A percentile compares a stretch with the other conserved stretches of the same genome.
phyloP scores from a whole-genome alignment of 1,284 basidiomycete species.

The Ustilago trichophora region DNA sequence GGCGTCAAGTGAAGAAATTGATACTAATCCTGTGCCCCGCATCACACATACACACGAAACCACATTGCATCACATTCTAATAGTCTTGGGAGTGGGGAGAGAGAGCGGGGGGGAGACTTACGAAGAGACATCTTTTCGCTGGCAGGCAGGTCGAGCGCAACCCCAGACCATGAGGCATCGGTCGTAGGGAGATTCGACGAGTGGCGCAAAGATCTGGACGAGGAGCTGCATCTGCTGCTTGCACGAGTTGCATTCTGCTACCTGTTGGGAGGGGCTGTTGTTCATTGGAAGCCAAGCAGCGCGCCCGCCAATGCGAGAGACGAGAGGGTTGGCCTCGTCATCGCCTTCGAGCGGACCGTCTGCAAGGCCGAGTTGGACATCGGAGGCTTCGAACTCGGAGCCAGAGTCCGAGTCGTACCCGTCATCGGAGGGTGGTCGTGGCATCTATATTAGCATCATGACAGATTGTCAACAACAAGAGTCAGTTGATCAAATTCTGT shows the following conservation, averaged over 20 bases:
- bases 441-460: slow-evolving; percentile 27
- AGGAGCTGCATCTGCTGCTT: slow-evolving; percentile 62
- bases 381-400: slow-evolving; percentile 49
- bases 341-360: slow-evolving; percentile 59
- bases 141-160: slow-evolving; percentile 57
- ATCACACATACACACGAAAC: neutral
- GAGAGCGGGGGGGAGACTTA: slow-evolving; percentile 40
- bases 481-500: slow-evolving; percentile 17
- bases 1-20: slow-evolving; percentile 67
- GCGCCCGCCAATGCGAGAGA: slow-evolving; percentile 62
- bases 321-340: slow-evolving; percentile 63
- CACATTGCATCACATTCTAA: too few relatives aligned
- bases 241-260: slow-evolving; percentile 51
- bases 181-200: slow-evolving; percentile 62
- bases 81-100: too few relatives aligned
- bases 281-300: slow-evolving; percentile 60
- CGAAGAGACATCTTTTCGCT: slow-evolving; percentile 54
- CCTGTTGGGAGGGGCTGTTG: slow-evolving; percentile 32
- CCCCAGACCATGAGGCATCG: slow-evolving; percentile 64
- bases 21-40: slow-evolving; percentile 60
- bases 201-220: slow-evolving; percentile 65
- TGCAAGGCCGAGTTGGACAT: slow-evolving; percentile 60
- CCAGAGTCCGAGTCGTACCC: slow-evolving; percentile 58
- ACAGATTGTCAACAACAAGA: neutral
- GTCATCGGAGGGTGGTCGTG: slow-evolving; percentile 46